Percentiles rank a stretch among this genome's conserved stretches.
Conservation (phyloP, 2,329 filamentous ascomycete species). For the Exophiala spinifera region DNA sequence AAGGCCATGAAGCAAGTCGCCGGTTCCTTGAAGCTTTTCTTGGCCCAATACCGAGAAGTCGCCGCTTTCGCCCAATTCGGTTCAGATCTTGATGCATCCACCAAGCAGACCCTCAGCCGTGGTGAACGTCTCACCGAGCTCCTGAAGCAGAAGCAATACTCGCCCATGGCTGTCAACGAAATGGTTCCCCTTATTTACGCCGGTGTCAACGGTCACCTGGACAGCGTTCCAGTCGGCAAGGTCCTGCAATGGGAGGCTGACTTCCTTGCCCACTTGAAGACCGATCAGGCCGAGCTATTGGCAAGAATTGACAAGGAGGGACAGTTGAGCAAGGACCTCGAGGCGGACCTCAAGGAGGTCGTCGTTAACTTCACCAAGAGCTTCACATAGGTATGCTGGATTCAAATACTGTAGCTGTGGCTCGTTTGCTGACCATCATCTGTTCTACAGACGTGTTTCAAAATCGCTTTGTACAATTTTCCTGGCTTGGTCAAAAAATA, state of each 20-base stretch:
- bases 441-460: slow-evolving; percentile 6
- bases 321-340: slow-evolving; percentile 89
- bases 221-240: slow-evolving; percentile 83
- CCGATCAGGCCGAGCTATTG: slow-evolving; percentile 81
- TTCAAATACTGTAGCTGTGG: background rate
- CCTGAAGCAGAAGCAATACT: slow-evolving; percentile 99
- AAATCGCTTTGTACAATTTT: slow-evolving; percentile 26
- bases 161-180: slow-evolving; percentile 97
- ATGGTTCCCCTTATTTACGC: slow-evolving; percentile 99
- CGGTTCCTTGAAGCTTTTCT: slow-evolving; percentile 99
- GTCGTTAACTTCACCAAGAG: slow-evolving; percentile 85
- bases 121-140: slow-evolving; percentile 99
- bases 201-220: slow-evolving; percentile 96
- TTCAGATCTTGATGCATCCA: slow-evolving; percentile 97
- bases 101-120: slow-evolving; percentile 97
- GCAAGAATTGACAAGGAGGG: slow-evolving; percentile 93
- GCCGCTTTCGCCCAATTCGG: slow-evolving; percentile 99
- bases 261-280: slow-evolving; percentile 88
- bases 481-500: slow-evolving; percentile 20
- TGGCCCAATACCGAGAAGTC: slow-evolving; percentile 99
- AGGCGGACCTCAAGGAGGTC: slow-evolving; percentile 61
- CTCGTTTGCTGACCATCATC: background rate
- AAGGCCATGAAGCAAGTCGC: slow-evolving; percentile 99
- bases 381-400: slow-evolving; percentile 58
- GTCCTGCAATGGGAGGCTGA: slow-evolving; percentile 91